Evolutionary conservation across 225 moss, liverwort and hornwort species (phyloP), one percentile per base, ranked within the genome.

Genomic region (Antitrichia curtipendula): DNA sequence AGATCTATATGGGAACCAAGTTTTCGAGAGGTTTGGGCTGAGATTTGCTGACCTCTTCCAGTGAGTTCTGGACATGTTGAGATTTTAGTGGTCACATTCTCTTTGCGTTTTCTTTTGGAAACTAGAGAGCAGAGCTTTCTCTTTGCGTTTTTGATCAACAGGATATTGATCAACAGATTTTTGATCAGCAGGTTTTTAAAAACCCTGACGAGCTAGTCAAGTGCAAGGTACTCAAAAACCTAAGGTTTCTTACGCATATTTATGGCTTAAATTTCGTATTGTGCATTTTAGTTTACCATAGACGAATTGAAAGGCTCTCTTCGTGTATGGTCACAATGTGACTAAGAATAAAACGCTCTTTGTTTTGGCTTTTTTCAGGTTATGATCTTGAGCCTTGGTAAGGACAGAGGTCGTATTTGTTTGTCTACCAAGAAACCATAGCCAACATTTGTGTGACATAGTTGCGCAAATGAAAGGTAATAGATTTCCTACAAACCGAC

Each of bases 391-490:
- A 95, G 92, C 78, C 93, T 95, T 86, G 94, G 95, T 56, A 96
- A 94, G 81, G 93, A 94, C 70, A 93, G 96, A 91, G 95, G 92
- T 34, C 92, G 95, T 71, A 93, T 94, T 72, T 95, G 94, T 87
- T 88, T 94, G 85, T 96, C 93, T 21, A 94, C 95, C 64, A 93
- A 94, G 87, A 96, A 94, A 80, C 69, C 93, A 88, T 96, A 94
- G 91, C 91, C 92, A 47, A 95, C 92, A 16, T 92, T 94, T 72
- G 95, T n/a, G 95, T 80, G 96, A 96, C 88, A 94, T 95, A 94
- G 86, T 96, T 82, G 73, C 93, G 93, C 64, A 96, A 96, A 92
- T 85, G 93, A 96, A 95, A 91, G 92, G 92, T 91, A 85, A 32
- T 54, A 20, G 58, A 12, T 77, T 70, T 80, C 12, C 76, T 81